Evolutionary conservation across 106 monocot species (phyloP), one percentile per base, ranked within the genome.

Genomic region (Dendrobium officinale): DNA sequence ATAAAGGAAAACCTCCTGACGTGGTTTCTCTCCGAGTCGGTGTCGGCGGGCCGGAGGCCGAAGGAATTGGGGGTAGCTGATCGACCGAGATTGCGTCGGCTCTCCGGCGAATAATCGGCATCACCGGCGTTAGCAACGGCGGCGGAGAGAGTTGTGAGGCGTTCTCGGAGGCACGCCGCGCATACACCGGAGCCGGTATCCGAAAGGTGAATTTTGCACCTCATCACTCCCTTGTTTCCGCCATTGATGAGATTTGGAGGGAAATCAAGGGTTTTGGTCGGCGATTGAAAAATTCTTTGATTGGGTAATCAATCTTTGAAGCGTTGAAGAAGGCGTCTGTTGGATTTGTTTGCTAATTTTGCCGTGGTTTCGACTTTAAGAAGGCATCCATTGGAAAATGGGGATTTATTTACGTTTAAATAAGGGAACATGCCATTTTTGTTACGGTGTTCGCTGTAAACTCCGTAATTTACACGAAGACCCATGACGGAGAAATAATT

Each of bases 191-290:
- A 6, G 31, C 16, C 55, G 26, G 9, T 51, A 6, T 58, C 40
- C 51, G 78, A 78, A 5, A 59, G 78, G 59, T 78, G 78, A 59
- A 61, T 55, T 55, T 78, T 78, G 59, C 78, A 78, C 58, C 58
- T 59, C 78, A 61, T 78, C 33, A 9, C 8, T 61, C 20, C 20
- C 31, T 33, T 0, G 51, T 41, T 59, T 51, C 76, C 70, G 70
- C 70, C 70, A 70, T 70, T 33, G 70, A 70, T 70, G 33, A 33
- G 26, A 5, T 31, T 33, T 13, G 33, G 4, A 16, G 18, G 73
- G 43, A 43, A 44, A 74, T 42, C 42, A 44, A 74, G 74, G 74
- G 74, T 73, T 73, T 41, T 16, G 73, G 33, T 18, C 5, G 41
- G 15, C 10, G 40, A 16, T 17, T 40, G 15, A 13, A 1, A 18